phyloP scores from a whole-genome alignment of 164 flowering plant genomes.

The Houttuynia cordata region DNA sequence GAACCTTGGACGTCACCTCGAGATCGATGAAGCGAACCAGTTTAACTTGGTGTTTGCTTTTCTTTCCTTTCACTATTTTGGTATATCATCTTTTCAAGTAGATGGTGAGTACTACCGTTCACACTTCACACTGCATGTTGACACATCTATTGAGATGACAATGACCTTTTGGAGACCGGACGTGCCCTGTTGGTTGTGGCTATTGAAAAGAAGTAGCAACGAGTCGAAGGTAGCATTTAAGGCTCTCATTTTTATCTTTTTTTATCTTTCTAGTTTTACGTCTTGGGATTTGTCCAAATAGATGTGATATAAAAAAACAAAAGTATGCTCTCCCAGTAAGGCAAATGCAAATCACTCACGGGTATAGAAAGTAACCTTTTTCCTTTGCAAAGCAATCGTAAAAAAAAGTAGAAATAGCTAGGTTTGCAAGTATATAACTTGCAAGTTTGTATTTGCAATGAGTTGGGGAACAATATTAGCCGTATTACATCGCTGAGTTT shows the following conservation, averaged over 20 bases:
- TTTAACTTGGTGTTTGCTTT: not conserved
- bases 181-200: not conserved
- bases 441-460: too few species aligned
- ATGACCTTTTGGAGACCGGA: not conserved
- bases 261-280: too few species aligned
- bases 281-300: too few species aligned
- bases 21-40: not conserved
- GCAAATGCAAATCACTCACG: too few species aligned
- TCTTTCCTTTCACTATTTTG: not conserved
- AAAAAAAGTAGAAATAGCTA: too few species aligned
- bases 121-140: not conserved
- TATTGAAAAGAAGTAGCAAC: not conserved
- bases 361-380: too few species aligned
- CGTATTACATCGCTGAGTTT: too few species aligned
- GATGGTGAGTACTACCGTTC: not conserved
- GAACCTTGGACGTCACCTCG: not conserved
- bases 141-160: not conserved
- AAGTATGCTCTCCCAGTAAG: too few species aligned
- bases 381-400: too few species aligned
- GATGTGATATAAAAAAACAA: too few species aligned
- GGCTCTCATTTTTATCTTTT: not conserved
- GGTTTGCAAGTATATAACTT: too few species aligned
- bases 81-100: not conserved
- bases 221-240: not conserved
- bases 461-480: too few species aligned